Base-by-base conservation (phyloP, 495 filamentous ascomycete genomes). In the Hyaloscypha variabilis region DNA sequence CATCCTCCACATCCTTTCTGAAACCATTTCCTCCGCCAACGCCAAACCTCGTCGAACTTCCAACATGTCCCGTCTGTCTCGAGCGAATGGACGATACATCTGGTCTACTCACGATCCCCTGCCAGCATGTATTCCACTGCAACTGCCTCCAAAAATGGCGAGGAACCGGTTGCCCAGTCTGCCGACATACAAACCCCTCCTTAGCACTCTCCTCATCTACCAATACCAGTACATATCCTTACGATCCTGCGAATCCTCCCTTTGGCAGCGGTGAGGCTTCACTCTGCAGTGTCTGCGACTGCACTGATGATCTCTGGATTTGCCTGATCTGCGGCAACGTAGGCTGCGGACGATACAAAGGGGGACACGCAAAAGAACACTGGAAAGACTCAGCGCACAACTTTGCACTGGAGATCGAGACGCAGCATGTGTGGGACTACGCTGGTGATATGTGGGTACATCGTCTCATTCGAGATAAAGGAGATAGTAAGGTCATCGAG, bases 81-180 rank as follows among this genome's bases (percentile, higher is more conserved):
- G 95, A 99, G 77, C 89, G 95, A 36, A 99, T 99, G 95, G 95
- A 99, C 69, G 94, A 99, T 70, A 97, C 94, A 6, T 93, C 92
- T 0, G 95, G 95, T 5, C 80, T 99, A 3, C 85, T 98, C 69
- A 99, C 95, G 1, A 98, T 98, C 39, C 88, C 94, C 66, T 99
- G 95, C 75, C 96, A 98, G 71, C 95, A 99, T 69, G 93, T 99
- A 61, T 99, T 99, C 74, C 95, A 99, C 78, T 99, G 95, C 75
- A 92, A 90, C 6, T 99, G 95, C 78, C 82, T 99, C 0, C 91
- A 96, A 70, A 98, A 96, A 72, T 99, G 95, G 95, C 90, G 90
- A 72, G 95, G 94, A 23, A 89, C 85, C 57, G 94, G 94, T 30
- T 99, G 95, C 72, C 95, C 95, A 0, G 92, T 99, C 17, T 99